Evolutionary conservation across 495 filamentous ascomycete species (phyloP).

Genomic region (Daldinia childiae): DNA sequence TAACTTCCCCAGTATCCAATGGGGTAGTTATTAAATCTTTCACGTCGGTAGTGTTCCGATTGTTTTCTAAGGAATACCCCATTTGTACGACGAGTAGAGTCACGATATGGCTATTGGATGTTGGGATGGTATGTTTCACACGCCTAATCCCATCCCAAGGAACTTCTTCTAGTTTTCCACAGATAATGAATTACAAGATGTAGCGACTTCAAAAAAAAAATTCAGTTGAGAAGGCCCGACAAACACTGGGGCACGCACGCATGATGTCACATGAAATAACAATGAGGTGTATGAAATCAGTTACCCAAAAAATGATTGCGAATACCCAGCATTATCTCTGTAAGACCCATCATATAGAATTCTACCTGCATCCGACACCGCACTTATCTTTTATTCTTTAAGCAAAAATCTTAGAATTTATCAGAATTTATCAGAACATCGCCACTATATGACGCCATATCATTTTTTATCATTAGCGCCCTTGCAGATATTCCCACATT

Average conservation of each 20-base stretch:
- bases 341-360: slow-evolving; percentile 4
- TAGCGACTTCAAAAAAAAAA: neutral
- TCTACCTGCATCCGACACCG: neutral
- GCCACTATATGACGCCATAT: slow-evolving; percentile 9
- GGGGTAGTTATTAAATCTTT: slow-evolving; percentile 3
- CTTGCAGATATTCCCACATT: slow-evolving; percentile 4
- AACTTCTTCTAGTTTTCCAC: neutral
- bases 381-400: neutral
- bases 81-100: slow-evolving; percentile 4
- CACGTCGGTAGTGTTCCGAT: slow-evolving; percentile 18
- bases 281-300: neutral
- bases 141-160: neutral
- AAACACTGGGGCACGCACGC: neutral
- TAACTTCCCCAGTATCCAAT: slow-evolving; percentile 24
- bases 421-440: neutral
- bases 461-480: neutral
- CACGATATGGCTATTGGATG: neutral
- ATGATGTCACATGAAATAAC: slow-evolving; percentile 7
- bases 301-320: neutral
- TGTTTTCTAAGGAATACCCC: neutral
- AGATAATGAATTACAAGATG: neutral
- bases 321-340: neutral
- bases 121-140: neutral
- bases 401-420: neutral
- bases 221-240: neutral